A percentile compares a stretch with the other conserved stretches of the same genome.
phyloP scores from a whole-genome alignment of 495 filamentous ascomycete species.

The Podospora anserina region DNA sequence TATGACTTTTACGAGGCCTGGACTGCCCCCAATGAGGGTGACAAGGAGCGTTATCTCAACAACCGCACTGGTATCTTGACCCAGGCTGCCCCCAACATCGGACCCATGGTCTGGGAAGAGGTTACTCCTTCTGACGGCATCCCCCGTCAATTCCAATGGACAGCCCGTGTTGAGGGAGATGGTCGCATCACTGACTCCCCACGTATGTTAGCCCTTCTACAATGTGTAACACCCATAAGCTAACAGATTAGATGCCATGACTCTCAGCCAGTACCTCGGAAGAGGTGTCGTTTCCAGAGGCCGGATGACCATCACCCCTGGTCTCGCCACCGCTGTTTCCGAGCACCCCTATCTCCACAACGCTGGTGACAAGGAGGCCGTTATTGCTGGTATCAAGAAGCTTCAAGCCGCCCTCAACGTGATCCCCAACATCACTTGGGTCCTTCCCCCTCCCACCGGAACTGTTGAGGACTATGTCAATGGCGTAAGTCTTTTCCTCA shows the following conservation, averaged over 20 bases:
- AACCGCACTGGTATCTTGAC: constrained; percentile 61
- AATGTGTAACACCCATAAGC: background rate
- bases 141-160: constrained; percentile 63
- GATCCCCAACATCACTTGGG: constrained; percentile 53
- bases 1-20: constrained; percentile 67
- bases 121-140: constrained; percentile 59
- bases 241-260: constrained; percentile 48
- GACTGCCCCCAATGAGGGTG: constrained; percentile 37
- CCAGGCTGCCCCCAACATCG: constrained; percentile 66
- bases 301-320: constrained; percentile 55
- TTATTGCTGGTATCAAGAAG: constrained; percentile 58
- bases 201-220: constrained; percentile 22
- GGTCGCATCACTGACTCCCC: constrained; percentile 35
- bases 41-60: constrained; percentile 38
- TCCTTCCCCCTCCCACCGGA: constrained; percentile 51
- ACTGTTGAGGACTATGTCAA: constrained; percentile 56
- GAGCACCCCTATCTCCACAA: constrained; percentile 53
- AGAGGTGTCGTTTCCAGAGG: constrained; percentile 60
- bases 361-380: constrained; percentile 47
- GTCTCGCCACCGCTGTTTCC: constrained; percentile 53
- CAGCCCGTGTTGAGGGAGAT: constrained; percentile 58
- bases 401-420: constrained; percentile 53
- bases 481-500: constrained; percentile 16
- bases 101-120: constrained; percentile 59
- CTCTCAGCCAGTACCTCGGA: constrained; percentile 63